Percentiles rank a stretch among this genome's conserved stretches.
phyloP scores from a whole-genome alignment of 106 monocot genomes.

The Phalaenopsis equestris region DNA sequence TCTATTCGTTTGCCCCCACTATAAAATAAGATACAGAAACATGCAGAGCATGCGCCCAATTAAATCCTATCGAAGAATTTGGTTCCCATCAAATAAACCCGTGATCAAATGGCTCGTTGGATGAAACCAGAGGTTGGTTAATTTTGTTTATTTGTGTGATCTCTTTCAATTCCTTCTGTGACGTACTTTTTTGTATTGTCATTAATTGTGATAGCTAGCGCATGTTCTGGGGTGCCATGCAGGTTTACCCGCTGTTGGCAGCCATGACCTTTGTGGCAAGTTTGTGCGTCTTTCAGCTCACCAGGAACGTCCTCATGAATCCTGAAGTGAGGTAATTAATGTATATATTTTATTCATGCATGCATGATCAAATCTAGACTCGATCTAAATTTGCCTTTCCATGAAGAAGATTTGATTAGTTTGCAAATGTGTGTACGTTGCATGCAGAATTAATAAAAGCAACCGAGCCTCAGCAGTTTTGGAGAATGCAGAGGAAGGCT shows the following conservation, averaged over 20 bases:
- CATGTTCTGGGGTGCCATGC: neutral
- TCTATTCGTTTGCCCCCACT: too few species aligned
- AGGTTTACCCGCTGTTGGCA: conserved; percentile 67
- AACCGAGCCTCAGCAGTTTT: conserved; percentile 37
- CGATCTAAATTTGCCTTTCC: too few species aligned
- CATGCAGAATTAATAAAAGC: conserved; percentile 52
- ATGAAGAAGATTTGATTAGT: neutral
- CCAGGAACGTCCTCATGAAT: conserved; percentile 51
- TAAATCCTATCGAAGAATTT: neutral
- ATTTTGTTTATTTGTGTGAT: neutral
- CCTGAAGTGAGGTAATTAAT: conserved; percentile 59
- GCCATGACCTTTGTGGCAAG: conserved; percentile 63
- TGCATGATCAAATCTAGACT: too few species aligned
- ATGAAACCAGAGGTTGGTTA: conserved; percentile 45
- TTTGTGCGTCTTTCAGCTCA: conserved; percentile 63
- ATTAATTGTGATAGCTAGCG: neutral
- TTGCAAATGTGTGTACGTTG: neutral
- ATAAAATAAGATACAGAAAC: too few species aligned
- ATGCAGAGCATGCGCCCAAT: neutral
- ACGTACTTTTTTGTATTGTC: neutral
- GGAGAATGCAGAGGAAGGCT: conserved; percentile 61
- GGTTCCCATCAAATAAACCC: too few species aligned
- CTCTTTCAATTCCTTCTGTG: neutral
- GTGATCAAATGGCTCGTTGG: conserved; percentile 43
- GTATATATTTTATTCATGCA: neutral